phyloP scores from a whole-genome alignment of 495 filamentous ascomycete genomes.

The Pseudevernia furfuracea region DNA sequence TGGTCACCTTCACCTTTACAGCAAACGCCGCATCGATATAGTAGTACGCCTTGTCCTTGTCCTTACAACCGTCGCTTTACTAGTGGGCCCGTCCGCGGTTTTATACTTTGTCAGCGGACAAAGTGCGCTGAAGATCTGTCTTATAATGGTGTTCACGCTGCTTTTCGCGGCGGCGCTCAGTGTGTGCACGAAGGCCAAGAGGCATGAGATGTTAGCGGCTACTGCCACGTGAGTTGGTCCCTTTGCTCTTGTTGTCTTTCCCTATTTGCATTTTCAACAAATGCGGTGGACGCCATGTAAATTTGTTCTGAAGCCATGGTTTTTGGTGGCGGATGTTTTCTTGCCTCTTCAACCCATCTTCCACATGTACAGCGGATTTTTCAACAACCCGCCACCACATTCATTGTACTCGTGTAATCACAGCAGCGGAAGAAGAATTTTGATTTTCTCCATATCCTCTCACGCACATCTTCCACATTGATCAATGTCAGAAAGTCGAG shows the following conservation, averaged over 20 bases:
- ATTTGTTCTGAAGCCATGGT: neutral
- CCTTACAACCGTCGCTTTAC: slow-evolving; percentile 24
- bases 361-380: neutral
- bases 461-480: neutral
- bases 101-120: slow-evolving; percentile 23
- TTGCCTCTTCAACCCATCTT: neutral
- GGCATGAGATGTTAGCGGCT: slow-evolving; percentile 35
- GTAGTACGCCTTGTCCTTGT: slow-evolving; percentile 31
- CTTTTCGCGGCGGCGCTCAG: slow-evolving; percentile 31
- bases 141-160: slow-evolving; percentile 32
- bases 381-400: neutral
- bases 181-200: slow-evolving; percentile 33
- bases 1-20: slow-evolving; percentile 26
- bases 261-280: neutral
- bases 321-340: neutral
- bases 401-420: neutral
- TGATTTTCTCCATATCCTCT: neutral
- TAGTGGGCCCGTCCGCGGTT: slow-evolving; percentile 29
- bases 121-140: slow-evolving; percentile 24
- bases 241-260: neutral
- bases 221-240: slow-evolving; percentile 33
- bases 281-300: neutral
- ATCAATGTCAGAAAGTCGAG: neutral
- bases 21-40: slow-evolving; percentile 29
- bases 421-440: neutral